Evolutionary conservation across 495 filamentous ascomycete genomes (phyloP).

Genomic region (Letharia lupina): DNA sequence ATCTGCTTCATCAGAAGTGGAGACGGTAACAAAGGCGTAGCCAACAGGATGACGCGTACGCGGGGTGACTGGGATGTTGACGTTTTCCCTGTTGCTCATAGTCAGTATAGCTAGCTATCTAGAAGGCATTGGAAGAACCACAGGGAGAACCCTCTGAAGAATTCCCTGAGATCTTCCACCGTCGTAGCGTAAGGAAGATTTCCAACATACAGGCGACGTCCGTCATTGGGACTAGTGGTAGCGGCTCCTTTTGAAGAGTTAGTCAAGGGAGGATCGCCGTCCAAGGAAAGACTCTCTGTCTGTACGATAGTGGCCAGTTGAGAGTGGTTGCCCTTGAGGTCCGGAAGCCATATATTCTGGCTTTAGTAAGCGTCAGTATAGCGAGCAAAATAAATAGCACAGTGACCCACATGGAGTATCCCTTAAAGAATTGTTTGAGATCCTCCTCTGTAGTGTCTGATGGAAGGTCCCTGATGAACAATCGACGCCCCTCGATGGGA

Average conservation of each 20-base stretch:
- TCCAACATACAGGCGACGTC: background rate
- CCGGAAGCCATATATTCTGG: background rate
- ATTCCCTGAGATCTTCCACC: background rate
- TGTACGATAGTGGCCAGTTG: background rate
- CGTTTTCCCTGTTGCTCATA: background rate
- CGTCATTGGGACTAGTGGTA: background rate
- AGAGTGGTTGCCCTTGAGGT: background rate
- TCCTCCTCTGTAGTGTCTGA: constrained; percentile 97
- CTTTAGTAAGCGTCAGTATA: background rate
- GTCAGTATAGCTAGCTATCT: background rate
- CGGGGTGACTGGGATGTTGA: background rate
- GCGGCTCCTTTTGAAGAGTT: background rate
- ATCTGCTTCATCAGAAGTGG: background rate
- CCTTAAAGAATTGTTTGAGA: constrained; percentile 74
- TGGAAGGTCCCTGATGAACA: constrained; percentile 96
- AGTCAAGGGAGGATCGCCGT: background rate
- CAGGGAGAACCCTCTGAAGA: background rate
- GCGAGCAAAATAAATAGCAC: background rate
- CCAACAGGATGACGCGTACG: background rate
- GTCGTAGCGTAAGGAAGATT: background rate
- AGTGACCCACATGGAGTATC: background rate
- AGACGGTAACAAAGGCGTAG: background rate
- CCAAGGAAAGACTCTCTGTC: background rate
- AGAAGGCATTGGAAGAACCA: background rate
- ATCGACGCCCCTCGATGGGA: constrained; percentile 90